Evolutionary conservation across 257 asterid genomes (phyloP), one percentile per base, ranked within the genome.

Genomic region (Nyctanthes arbortristis): DNA sequence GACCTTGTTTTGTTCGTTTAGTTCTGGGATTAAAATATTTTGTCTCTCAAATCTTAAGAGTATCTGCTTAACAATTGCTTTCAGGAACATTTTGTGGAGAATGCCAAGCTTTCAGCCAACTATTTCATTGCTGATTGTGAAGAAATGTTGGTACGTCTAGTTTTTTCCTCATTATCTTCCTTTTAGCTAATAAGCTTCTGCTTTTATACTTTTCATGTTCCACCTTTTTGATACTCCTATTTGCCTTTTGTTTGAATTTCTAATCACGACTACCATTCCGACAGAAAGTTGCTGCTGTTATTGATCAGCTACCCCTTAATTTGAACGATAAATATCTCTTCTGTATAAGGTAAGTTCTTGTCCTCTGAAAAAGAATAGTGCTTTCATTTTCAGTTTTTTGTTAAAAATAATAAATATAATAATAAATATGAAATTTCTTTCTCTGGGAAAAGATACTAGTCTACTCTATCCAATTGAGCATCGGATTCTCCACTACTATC

Each of bases 271-370:
- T 66, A 40, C 60, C 56, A 52, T 75, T 25, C 65, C 57, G 45
- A 84, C 90, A 93, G 96, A 84, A 91, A 89, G 97, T 82, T 37
- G 97, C 99, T 59, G 88, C 95, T 67, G 81, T 93, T 47, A 73
- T 93, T 54, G 99, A 93, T 64, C 87, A 88, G 83, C 84, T 93
- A 62, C 97, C 97, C 39, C 96, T 93, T 67, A 73, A 58, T 60
- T 78, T 93, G 84, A 79, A 72, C 29, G 97, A 93, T 68, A 93
- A 93, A 74, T 91, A 87, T 72, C 87, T 91, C 74, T 93, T 93
- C 59, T 72, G 90, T 63, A 85, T 88, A 30, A 91, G 99, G 99
- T 93, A 78, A 77, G 36, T n/a, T 45, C 74, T 36, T 77, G 14
- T 29, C 28, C 73, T 37, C 35, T 24, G 20, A 29, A 6, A 37